Evolutionary conservation across 164 flowering plant species (phyloP).

Genomic region (Piper betle): DNA sequence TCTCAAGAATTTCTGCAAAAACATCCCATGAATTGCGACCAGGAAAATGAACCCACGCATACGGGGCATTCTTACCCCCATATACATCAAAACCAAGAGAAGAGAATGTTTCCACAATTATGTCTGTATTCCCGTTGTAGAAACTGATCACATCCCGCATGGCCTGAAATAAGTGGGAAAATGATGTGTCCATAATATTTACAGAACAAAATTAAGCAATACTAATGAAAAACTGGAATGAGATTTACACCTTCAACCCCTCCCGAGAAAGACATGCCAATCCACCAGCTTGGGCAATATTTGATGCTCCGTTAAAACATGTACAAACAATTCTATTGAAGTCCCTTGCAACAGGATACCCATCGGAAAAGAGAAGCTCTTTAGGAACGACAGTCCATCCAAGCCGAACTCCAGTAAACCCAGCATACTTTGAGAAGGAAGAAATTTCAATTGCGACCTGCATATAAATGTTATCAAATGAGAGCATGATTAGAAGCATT

Average conservation of each 20-base stretch:
- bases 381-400: conserved; percentile 96
- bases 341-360: conserved; percentile 81
- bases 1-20: conserved; percentile 79
- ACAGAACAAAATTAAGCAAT: background rate
- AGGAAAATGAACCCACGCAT: conserved; percentile 91
- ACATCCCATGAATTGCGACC: conserved; percentile 96
- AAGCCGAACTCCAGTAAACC: conserved; percentile 89
- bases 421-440: conserved; percentile 90
- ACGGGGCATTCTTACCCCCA: conserved; percentile 89
- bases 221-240: background rate
- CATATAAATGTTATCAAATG: conserved; percentile 1
- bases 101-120: conserved; percentile 66
- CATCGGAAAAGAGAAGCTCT: conserved; percentile 72
- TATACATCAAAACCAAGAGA: conserved; percentile 78
- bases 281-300: conserved; percentile 87
- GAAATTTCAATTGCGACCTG: conserved; percentile 90
- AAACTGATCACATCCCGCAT: conserved; percentile 58
- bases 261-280: conserved; percentile 73
- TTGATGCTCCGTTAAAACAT: conserved; percentile 92
- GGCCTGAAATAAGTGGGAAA: conserved; percentile 34
- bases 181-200: background rate
- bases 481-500: background rate
- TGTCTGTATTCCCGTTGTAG: conserved; percentile 76
- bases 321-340: conserved; percentile 89
- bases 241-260: conserved; percentile 52